Evolutionary conservation across 129 eudicot species (phyloP).

Genomic region (Chrysanthemum seticuspe): DNA sequence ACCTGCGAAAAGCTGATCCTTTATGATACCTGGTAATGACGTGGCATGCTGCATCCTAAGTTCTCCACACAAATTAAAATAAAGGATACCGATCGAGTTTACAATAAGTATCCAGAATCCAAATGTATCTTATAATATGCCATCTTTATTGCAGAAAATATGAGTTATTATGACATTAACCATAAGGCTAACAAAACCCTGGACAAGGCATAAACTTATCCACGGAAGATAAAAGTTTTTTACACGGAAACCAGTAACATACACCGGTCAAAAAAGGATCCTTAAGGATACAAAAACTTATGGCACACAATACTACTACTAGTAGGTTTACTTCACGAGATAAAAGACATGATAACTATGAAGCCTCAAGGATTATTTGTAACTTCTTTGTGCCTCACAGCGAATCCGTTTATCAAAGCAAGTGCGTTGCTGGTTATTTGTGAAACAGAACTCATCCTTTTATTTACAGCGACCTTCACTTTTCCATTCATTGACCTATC

Average conservation of each 20-base stretch:
- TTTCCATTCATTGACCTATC: conserved; percentile 47
- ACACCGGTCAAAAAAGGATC: conserved; percentile 24
- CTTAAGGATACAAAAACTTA: conserved; percentile 16
- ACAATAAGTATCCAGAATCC: too few species aligned
- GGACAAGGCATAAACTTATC: too few species aligned
- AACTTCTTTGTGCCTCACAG: conserved; percentile 29
- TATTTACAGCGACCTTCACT: conserved; percentile 45
- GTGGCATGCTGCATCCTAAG: too few species aligned
- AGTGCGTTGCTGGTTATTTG: conserved; percentile 80
- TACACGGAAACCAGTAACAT: not conserved
- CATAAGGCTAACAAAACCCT: too few species aligned
- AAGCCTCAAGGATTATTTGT: conserved; percentile 16
- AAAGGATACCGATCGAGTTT: too few species aligned
- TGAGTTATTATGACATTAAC: too few species aligned
- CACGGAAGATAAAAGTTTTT: too few species aligned
- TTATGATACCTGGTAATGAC: too few species aligned
- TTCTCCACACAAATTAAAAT: too few species aligned
- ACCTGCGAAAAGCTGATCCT: too few species aligned
- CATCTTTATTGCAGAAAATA: too few species aligned
- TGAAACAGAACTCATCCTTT: conserved; percentile 35
- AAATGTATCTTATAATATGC: too few species aligned
- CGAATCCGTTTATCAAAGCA: conserved; percentile 67
- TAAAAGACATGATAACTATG: not conserved
- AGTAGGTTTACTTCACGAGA: not conserved
- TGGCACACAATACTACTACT: conserved; percentile 25